Evolutionary conservation across 306 rosid genomes (phyloP).

Genomic region (Quercus suber): DNA sequence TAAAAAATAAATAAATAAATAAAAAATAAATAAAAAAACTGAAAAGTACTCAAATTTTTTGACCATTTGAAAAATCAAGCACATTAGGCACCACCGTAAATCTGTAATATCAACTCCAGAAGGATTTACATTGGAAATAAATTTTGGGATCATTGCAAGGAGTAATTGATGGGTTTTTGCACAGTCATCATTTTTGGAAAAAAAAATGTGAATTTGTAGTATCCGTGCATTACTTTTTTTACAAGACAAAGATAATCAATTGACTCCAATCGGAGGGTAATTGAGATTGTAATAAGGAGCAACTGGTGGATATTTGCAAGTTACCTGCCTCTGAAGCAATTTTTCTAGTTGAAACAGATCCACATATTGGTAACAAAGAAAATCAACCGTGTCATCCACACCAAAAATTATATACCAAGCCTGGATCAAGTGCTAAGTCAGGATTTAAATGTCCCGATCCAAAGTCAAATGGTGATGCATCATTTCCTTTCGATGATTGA

Average conservation of each 20-base stretch:
- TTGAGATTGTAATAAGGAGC: constrained; percentile 4
- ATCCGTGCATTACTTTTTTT: no score
- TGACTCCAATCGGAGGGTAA: not conserved
- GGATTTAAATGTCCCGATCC: constrained; percentile 8
- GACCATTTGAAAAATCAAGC: constrained; percentile 1
- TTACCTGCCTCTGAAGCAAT: not conserved
- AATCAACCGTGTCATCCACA: not conserved
- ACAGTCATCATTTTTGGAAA: no score
- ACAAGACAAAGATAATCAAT: no score
- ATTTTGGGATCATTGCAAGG: not conserved
- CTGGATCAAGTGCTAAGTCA: not conserved
- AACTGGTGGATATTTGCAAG: not conserved
- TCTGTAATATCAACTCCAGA: not conserved
- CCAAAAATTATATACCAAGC: constrained; percentile 4
- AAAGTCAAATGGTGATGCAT: not conserved
- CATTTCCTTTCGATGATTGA: not conserved
- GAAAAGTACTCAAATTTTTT: not conserved
- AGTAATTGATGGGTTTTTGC: no score
- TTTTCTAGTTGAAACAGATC: not conserved
- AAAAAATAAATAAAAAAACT: no score
- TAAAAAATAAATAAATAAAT: no score
- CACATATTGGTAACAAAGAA: not conserved
- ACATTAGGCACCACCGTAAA: not conserved
- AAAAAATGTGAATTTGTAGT: no score
- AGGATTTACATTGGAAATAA: not conserved